phyloP scores from a whole-genome alignment of 495 filamentous ascomycete species.

The Sporormia fimetaria region DNA sequence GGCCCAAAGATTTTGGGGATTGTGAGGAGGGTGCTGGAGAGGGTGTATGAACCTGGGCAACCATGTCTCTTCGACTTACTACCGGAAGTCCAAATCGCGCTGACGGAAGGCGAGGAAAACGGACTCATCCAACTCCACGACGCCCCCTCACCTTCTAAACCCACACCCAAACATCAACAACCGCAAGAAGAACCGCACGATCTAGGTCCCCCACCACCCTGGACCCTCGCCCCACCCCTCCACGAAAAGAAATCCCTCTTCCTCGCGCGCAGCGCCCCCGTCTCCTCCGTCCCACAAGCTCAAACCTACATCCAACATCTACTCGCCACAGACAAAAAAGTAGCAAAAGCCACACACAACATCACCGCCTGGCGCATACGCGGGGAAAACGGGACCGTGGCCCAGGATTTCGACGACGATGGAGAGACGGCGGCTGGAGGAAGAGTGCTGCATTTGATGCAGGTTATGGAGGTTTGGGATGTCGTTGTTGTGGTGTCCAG shows the following conservation, averaged over 20 bases:
- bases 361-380: conserved; percentile 61
- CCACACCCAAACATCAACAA: conserved; percentile 1
- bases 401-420: conserved; percentile 91
- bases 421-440: conserved; percentile 91
- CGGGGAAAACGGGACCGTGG: conserved; percentile 44
- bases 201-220: conserved; percentile 45
- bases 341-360: conserved; percentile 81
- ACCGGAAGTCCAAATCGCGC: conserved; percentile 46
- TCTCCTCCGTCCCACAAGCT: conserved; percentile 57
- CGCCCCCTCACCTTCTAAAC: conserved; percentile 6
- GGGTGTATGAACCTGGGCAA: conserved; percentile 56
- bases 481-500: conserved; percentile 85
- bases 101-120: conserved; percentile 31
- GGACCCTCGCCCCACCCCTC: conserved; percentile 59
- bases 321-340: conserved; percentile 66
- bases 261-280: conserved; percentile 58
- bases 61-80: conserved; percentile 85
- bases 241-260: conserved; percentile 84
- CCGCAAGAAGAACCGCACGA: conserved; percentile 24
- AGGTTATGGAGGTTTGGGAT: conserved; percentile 89
- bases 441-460: conserved; percentile 75
- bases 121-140: conserved; percentile 12
- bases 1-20: conserved; percentile 55
- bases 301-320: conserved; percentile 58
- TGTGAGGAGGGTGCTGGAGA: conserved; percentile 51